A percentile compares a stretch with the other conserved stretches of the same genome.
These are phyloP conservation scores for Rossbeevera mucosa DNA, from an alignment of 768 basidiomycete species.

Conservation along the genomic window DNA sequence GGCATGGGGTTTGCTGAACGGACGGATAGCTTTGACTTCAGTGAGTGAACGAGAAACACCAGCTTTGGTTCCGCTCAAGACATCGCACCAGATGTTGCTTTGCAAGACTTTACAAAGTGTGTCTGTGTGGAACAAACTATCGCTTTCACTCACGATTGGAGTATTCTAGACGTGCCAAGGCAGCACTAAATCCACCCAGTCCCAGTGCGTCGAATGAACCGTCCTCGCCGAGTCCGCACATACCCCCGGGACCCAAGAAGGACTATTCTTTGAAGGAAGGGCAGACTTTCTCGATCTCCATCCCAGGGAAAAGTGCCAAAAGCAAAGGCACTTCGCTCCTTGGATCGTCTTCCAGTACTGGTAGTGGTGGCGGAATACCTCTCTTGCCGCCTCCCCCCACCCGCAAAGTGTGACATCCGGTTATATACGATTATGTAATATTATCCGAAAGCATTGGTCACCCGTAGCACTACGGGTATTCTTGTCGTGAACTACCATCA, in stretches of 20 bases:
- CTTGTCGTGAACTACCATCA: constrained; percentile 13
- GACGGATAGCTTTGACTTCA: constrained; percentile 88
- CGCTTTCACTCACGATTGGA: neutral
- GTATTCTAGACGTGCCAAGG: constrained; percentile 52
- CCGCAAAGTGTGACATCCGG: constrained; percentile 39
- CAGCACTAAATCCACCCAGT: constrained; percentile 52
- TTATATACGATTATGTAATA: constrained; percentile 20
- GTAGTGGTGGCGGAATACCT: constrained; percentile 44
- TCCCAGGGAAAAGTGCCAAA: constrained; percentile 69
- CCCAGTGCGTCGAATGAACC: constrained; percentile 39
- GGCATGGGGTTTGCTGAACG: constrained; percentile 91
- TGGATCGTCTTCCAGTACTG: constrained; percentile 27
- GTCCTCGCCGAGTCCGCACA: constrained; percentile 48
- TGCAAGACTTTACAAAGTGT: constrained; percentile 84
- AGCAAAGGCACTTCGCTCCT: constrained; percentile 35
- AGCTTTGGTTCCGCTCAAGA: constrained; percentile 4
- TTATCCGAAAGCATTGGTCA: constrained; percentile 3
- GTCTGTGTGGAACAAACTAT: constrained; percentile 5
- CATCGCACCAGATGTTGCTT: constrained; percentile 59
- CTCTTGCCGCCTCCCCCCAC: constrained; percentile 85
- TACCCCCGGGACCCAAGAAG: constrained; percentile 79
- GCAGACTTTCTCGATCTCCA: constrained; percentile 87
- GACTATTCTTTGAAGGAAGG: constrained; percentile 94
- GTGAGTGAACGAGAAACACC: constrained; percentile 41
- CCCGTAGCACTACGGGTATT: constrained; percentile 2